Percentiles rank a stretch among this genome's conserved stretches.
Evolutionary conservation across 305 asterid genomes (phyloP).

Genomic region (Fraxinus baroniana): DNA sequence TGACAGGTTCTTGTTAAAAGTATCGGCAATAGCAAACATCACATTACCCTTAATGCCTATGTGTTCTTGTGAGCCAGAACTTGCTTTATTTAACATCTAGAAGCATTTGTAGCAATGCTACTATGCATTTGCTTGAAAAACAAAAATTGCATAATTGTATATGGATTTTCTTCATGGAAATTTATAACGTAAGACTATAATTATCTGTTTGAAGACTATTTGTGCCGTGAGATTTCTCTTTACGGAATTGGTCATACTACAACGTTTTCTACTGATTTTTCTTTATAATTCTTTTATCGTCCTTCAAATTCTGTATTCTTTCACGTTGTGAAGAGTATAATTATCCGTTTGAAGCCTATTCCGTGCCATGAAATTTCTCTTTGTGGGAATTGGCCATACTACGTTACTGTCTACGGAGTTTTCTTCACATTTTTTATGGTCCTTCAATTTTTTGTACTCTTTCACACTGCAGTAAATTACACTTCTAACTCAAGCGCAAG

Average conservation of each 20-base stretch:
- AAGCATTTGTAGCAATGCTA: conserved; percentile 1
- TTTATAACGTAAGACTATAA: background rate
- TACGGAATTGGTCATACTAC: background rate
- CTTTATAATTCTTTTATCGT: conserved; percentile 1
- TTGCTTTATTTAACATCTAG: conserved; percentile 2
- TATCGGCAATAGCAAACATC: conserved; percentile 14
- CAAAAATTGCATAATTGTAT: background rate
- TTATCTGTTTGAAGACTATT: conserved; percentile 10
- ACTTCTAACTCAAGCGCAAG: conserved; percentile 47
- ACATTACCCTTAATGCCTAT: conserved; percentile 2
- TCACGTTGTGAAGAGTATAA: conserved; percentile 29
- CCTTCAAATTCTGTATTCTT: conserved; percentile 18
- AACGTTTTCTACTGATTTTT: conserved; percentile 8
- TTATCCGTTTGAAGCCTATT: conserved; percentile 14
- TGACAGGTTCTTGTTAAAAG: conserved; percentile 12
- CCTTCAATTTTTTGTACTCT: conserved; percentile 18
- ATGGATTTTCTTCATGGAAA: conserved; percentile 4
- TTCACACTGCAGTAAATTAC: conserved; percentile 48
- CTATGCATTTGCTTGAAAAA: background rate
- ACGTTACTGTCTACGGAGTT: conserved; percentile 16
- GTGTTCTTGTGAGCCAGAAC: conserved; percentile 2
- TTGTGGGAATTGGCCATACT: background rate
- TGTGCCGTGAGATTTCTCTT: background rate
- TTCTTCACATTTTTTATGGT: conserved; percentile 10
- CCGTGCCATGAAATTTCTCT: background rate